phyloP scores from a whole-genome alignment of 768 basidiomycete species.

The Trametes cubensis region DNA sequence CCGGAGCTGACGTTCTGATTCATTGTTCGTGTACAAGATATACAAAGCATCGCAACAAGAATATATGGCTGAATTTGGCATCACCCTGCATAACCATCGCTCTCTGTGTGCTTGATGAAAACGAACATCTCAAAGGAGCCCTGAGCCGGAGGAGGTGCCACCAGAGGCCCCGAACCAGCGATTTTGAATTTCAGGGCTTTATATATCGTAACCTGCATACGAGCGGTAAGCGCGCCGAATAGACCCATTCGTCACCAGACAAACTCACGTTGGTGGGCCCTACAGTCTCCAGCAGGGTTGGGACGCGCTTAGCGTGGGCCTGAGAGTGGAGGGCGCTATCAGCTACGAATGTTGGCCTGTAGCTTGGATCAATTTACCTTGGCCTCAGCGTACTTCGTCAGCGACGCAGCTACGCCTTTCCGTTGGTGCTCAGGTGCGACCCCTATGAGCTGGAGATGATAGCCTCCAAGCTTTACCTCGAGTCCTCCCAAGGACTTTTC shows the following conservation, averaged over 20 bases:
- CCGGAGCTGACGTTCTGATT: no score
- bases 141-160: neutral
- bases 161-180: slow-evolving; percentile 9
- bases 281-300: slow-evolving; percentile 7
- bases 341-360: neutral
- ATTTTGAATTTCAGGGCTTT: slow-evolving; percentile 13
- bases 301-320: slow-evolving; percentile 2
- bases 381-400: slow-evolving; percentile 13
- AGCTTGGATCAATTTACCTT: slow-evolving; percentile 7
- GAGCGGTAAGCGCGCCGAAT: neutral
- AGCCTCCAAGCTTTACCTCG: slow-evolving; percentile 20
- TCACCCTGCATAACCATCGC: neutral
- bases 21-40: no score
- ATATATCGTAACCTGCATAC: slow-evolving; percentile 13
- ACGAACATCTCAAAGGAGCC: slow-evolving; percentile 20
- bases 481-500: slow-evolving; percentile 11
- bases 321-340: neutral
- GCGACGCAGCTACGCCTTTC: slow-evolving; percentile 15
- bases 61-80: no score
- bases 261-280: slow-evolving; percentile 3
- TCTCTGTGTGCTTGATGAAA: slow-evolving; percentile 19
- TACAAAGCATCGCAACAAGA: no score
- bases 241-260: neutral
- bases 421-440: slow-evolving; percentile 12
- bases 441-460: slow-evolving; percentile 21